Base-by-base conservation (phyloP, 2,329 filamentous ascomycete genomes). In the Leptographium flavum region DNA sequence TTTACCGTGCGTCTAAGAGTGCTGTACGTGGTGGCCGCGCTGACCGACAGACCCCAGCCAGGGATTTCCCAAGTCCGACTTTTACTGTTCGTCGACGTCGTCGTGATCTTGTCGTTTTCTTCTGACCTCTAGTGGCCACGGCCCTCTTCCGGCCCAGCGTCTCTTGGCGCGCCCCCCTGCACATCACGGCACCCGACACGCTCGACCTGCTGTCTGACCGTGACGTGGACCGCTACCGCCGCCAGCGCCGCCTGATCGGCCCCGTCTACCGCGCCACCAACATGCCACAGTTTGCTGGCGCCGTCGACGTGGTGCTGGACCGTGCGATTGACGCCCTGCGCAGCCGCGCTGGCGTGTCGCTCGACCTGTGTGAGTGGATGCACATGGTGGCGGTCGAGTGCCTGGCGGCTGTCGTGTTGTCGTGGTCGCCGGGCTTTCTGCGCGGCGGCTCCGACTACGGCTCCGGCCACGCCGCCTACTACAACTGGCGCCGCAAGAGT, bases 301-400 rank as follows among this genome's bases (percentile, higher is more conserved):
- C 60, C 0, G 56, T 73, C 6, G 65, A 72, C 25, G 48, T 48
- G 0, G 68, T 70, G 1, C 50, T 73, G 7, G 47, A 55, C 3
- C 53, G 54, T 0, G 61, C 57, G 1, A 48, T 70, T 1, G 47
- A 57, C 3, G 63, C 60, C 23, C 50, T 74, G 0, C 56, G 53
- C 4, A 46, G 47, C 0, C 53, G 71, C 1, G 39, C 60, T 0
- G 67, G 67, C 0, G 52, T 55, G 2, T 59, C 65, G 25, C 53
- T 74, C 4, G 68, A 73, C 46, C 53, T 74, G 17, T 69, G 68
- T 42, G 66, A 71, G 45, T 74, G 71, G 71, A 74, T 74, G 70
- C 71, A 74, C 55, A 73, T 74, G 46, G 59, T 72, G 17, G 65
- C 63, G 1, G 68, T 74, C 27, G 71, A 74, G 49, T 71, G 66